Percentiles rank a stretch among this genome's conserved stretches.
Evolutionary conservation across 768 basidiomycete species (phyloP).

Genomic region (Mycena kentingensis): DNA sequence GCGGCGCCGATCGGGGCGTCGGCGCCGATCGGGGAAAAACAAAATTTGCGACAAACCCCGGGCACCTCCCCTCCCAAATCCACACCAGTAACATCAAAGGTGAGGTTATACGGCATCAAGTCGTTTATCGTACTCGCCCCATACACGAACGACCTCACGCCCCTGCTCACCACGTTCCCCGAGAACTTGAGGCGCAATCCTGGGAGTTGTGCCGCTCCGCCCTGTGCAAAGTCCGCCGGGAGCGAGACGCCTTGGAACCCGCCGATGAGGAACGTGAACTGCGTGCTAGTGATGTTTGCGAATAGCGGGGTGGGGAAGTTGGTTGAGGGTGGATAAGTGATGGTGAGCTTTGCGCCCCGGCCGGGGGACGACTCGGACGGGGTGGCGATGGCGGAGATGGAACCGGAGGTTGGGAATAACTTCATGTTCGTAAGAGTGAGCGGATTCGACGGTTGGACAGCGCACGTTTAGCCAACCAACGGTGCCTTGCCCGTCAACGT

Average conservation of each 20-base stretch:
- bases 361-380: too few species aligned
- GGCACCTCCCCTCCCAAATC: constrained; percentile 18
- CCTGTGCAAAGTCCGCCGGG: constrained; percentile 26
- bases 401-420: constrained; percentile 30
- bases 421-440: not conserved
- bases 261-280: constrained; percentile 32
- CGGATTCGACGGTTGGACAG: not conserved
- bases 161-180: constrained; percentile 24
- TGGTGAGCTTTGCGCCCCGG: constrained; percentile 25
- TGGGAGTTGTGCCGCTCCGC: constrained; percentile 25
- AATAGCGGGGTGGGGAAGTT: constrained; percentile 27
- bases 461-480: constrained; percentile 32
- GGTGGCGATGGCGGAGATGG: constrained; percentile 27
- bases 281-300: constrained; percentile 24
- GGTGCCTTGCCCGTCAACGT: constrained; percentile 16
- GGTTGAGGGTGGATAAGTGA: constrained; percentile 29
- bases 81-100: constrained; percentile 25
- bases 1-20: too few species aligned
- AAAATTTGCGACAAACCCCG: too few species aligned
- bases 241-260: constrained; percentile 29
- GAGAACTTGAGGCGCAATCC: constrained; percentile 24
- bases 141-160: constrained; percentile 24
- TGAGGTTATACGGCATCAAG: constrained; percentile 32
- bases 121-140: constrained; percentile 26
- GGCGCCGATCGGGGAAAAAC: too few species aligned